Evolutionary conservation across 345 rosid species (phyloP).

Genomic region (Mercurialis annua): DNA sequence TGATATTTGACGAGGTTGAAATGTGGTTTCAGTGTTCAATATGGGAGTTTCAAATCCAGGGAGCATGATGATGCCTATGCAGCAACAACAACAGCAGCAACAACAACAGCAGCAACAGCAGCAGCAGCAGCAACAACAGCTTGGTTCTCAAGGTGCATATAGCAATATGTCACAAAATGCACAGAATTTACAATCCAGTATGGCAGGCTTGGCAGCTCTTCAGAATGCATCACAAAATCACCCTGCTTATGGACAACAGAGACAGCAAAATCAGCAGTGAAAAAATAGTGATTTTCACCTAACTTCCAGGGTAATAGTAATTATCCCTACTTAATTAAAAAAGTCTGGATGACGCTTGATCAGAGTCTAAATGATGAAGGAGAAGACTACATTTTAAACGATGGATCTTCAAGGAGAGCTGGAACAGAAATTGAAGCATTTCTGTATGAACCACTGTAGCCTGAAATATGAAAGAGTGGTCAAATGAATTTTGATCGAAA

Average conservation of each 20-base stretch:
- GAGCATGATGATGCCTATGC: slow-evolving; percentile 67
- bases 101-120: slow-evolving; percentile 55
- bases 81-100: slow-evolving; percentile 44
- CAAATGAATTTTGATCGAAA: neutral
- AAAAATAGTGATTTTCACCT: no score
- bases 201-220: slow-evolving; percentile 63
- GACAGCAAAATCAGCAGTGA: slow-evolving; percentile 79
- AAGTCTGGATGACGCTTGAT: no score
- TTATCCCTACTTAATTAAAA: no score
- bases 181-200: slow-evolving; percentile 65
- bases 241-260: slow-evolving; percentile 57
- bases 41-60: slow-evolving; percentile 65
- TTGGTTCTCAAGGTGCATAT: slow-evolving; percentile 49
- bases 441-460: slow-evolving; percentile 41
- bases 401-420: slow-evolving; percentile 4
- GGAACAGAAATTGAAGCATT: slow-evolving; percentile 39
- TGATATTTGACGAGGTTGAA: slow-evolving; percentile 2
- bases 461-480: slow-evolving; percentile 20
- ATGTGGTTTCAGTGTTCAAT: slow-evolving; percentile 58
- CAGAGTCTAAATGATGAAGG: no score
- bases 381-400: no score
- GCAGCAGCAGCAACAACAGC: slow-evolving; percentile 64
- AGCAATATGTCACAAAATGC: slow-evolving; percentile 64
- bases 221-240: slow-evolving; percentile 62
- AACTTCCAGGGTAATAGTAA: no score